Evolutionary conservation across 1,284 basidiomycete species (phyloP).

Genomic region (Amylostereum areolatum): DNA sequence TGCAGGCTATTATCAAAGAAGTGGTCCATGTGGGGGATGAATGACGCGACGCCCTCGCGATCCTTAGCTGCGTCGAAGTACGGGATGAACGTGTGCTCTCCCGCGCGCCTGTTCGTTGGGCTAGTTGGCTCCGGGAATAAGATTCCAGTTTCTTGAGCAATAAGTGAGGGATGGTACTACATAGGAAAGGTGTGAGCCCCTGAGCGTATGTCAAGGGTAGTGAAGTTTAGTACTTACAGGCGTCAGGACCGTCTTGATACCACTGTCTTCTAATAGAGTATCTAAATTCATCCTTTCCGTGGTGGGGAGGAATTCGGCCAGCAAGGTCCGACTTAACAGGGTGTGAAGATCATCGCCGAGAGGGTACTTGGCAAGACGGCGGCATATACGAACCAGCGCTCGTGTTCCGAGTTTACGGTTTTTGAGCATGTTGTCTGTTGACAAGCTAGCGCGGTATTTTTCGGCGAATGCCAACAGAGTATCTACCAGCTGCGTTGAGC

Average conservation of each 20-base stretch:
- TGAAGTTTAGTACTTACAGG: conserved; percentile 18
- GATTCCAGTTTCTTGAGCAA: conserved; percentile 30
- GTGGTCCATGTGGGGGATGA: conserved; percentile 61
- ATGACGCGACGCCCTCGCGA: conserved; percentile 44
- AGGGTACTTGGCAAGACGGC: conserved; percentile 39
- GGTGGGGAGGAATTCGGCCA: conserved; percentile 55
- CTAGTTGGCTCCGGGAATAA: conserved; percentile 40
- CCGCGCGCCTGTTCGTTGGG: conserved; percentile 14
- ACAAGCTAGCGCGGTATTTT: conserved; percentile 49
- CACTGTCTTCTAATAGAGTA: conserved; percentile 43
- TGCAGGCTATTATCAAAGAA: conserved; percentile 67
- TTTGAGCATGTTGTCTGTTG: conserved; percentile 49
- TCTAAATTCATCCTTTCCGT: conserved; percentile 51
- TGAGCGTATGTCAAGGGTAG: too few species aligned
- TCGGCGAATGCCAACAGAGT: conserved; percentile 44
- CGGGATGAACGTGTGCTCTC: conserved; percentile 34
- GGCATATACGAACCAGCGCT: conserved; percentile 49
- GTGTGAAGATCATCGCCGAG: conserved; percentile 37
- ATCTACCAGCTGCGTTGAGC: conserved; percentile 25
- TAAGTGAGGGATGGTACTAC: conserved; percentile 45
- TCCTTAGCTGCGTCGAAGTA: conserved; percentile 44
- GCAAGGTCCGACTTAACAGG: conserved; percentile 42
- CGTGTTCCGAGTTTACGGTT: conserved; percentile 58
- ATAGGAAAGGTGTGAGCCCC: background rate
- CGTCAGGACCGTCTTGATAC: conserved; percentile 39